These are phyloP conservation scores for Pleoardoris graminearum DNA, from an alignment of 2,329 filamentous ascomycete species.

Conservation along the genomic window DNA sequence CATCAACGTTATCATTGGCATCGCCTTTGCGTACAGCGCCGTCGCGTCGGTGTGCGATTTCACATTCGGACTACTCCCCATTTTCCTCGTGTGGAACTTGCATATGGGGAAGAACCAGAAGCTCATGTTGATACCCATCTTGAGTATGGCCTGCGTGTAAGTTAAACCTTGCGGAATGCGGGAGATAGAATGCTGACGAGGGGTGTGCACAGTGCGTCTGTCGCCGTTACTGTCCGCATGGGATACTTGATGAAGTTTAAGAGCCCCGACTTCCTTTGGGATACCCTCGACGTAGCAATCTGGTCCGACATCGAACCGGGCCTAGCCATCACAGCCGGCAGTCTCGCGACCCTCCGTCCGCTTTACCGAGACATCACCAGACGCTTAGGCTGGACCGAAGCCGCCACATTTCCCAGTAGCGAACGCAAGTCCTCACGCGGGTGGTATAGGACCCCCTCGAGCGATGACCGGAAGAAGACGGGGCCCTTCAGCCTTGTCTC, in stretches of 20 bases:
- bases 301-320: constrained; percentile 45
- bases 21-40: constrained; percentile 54
- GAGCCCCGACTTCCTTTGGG: constrained; percentile 41
- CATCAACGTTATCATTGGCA: constrained; percentile 45
- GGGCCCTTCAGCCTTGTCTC: constrained; percentile 29
- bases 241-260: constrained; percentile 42
- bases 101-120: constrained; percentile 55
- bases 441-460: constrained; percentile 23
- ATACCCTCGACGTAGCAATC: constrained; percentile 43
- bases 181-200: constrained; percentile 1
- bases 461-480: constrained; percentile 23
- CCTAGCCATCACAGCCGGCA: constrained; percentile 43
- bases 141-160: constrained; percentile 57
- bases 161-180: constrained; percentile 10
- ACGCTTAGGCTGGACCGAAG: constrained; percentile 26
- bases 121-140: constrained; percentile 51
- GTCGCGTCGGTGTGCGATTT: constrained; percentile 54
- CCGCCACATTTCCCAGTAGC: constrained; percentile 16
- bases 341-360: constrained; percentile 43
- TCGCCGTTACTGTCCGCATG: constrained; percentile 41
- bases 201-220: constrained; percentile 29
- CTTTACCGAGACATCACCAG: constrained; percentile 34
- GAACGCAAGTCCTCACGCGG: constrained; percentile 6
- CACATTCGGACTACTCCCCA: constrained; percentile 55
- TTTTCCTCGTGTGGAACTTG: constrained; percentile 57